A percentile compares a stretch with the other conserved stretches of the same genome.
Conservation (phyloP, 306 rosid species). For the Trichosanthes truncata region DNA sequence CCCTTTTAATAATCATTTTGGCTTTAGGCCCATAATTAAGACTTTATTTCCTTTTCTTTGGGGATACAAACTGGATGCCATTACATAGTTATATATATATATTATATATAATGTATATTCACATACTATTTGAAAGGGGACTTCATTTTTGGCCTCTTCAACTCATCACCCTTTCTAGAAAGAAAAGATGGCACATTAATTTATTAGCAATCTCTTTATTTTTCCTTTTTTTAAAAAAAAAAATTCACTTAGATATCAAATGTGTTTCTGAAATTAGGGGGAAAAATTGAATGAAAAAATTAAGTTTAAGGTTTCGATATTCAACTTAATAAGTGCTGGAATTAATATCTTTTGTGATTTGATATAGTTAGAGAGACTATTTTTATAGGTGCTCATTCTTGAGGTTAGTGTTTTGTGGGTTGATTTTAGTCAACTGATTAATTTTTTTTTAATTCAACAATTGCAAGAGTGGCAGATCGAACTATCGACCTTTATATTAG, state of each 20-base stretch:
- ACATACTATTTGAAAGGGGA: neutral
- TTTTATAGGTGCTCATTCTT: too few species aligned
- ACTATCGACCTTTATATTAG: too few species aligned
- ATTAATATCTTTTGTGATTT: neutral
- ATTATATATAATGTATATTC: neutral
- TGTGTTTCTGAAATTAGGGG: too few species aligned
- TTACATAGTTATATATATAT: neutral
- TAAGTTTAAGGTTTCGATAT: neutral
- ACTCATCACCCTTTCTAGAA: neutral
- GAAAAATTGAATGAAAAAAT: too few species aligned
- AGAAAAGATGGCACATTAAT: neutral
- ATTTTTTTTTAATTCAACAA: too few species aligned
- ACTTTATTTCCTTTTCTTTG: conserved; percentile 5
- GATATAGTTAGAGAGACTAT: too few species aligned
- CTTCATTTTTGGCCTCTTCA: neutral
- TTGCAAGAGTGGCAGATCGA: too few species aligned
- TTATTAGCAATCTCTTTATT: neutral
- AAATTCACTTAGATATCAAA: too few species aligned
- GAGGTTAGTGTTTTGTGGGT: neutral
- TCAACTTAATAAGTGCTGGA: too few species aligned
- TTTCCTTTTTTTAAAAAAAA: neutral
- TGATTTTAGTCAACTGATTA: too few species aligned
- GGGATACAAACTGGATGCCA: conserved; percentile 1
- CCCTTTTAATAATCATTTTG: conserved; percentile 24
- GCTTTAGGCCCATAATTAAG: neutral